These are phyloP conservation scores for Globisporangium splendens DNA, from an alignment of 352 stramenopile genomes.

Conservation along the genomic window DNA sequence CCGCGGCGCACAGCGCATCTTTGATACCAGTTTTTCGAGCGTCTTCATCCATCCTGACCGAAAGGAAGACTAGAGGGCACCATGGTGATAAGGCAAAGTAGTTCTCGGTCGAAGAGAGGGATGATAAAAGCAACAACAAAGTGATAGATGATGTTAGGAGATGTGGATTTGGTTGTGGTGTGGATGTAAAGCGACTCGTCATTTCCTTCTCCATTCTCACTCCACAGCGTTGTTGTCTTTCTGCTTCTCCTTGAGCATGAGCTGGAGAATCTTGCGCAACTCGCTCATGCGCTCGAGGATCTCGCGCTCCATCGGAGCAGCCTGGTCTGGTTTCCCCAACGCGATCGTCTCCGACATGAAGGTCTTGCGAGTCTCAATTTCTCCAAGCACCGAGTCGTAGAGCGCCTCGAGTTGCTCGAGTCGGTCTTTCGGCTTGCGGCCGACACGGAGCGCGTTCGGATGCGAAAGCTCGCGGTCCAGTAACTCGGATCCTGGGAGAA, in stretches of 20 bases:
- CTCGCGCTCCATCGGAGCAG: slow-evolving; percentile 49
- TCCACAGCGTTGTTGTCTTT: slow-evolving; percentile 16
- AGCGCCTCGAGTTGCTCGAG: slow-evolving; percentile 61
- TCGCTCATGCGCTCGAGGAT: slow-evolving; percentile 62
- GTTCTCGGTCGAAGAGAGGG: background rate
- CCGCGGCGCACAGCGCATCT: slow-evolving; percentile 76
- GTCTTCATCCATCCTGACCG: slow-evolving; percentile 57
- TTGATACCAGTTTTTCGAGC: slow-evolving; percentile 69
- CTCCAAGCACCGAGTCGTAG: slow-evolving; percentile 51
- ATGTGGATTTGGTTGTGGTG: background rate
- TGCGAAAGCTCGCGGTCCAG: slow-evolving; percentile 62
- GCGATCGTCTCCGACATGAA: slow-evolving; percentile 68
- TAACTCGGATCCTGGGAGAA: slow-evolving; percentile 69
- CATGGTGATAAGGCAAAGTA: too few species aligned
- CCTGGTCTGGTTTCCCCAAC: slow-evolving; percentile 39
- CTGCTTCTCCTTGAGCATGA: slow-evolving; percentile 49
- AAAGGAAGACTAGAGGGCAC: slow-evolving; percentile 30
- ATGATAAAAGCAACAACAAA: background rate
- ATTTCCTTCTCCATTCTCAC: background rate
- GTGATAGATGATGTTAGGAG: background rate
- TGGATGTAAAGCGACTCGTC: too few species aligned
- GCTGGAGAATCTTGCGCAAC: slow-evolving; percentile 52
- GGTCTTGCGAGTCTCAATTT: slow-evolving; percentile 60
- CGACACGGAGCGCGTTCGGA: slow-evolving; percentile 35
- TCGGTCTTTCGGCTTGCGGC: slow-evolving; percentile 29